Conservation (phyloP, 1,284 basidiomycete species). For the Prillingera fragicola region DNA sequence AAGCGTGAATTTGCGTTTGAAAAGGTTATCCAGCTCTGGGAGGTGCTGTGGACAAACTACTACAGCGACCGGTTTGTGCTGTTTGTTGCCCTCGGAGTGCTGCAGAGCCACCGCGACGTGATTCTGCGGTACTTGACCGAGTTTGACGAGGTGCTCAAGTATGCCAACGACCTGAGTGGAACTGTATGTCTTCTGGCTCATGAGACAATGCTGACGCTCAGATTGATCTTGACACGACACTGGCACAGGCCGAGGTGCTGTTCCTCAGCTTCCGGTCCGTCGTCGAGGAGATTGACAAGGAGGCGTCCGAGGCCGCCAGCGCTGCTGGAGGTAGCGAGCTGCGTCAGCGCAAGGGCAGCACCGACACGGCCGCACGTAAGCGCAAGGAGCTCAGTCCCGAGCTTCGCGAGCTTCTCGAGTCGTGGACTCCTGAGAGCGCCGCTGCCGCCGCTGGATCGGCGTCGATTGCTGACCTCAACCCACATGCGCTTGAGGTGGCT, state of each 20-base stretch:
- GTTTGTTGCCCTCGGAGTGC: slow-evolving; percentile 85
- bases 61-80: slow-evolving; percentile 84
- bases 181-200: slow-evolving; percentile 50
- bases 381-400: slow-evolving; percentile 10
- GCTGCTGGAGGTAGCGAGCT: slow-evolving; percentile 3
- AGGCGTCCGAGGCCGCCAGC: slow-evolving; percentile 7
- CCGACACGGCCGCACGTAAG: background rate
- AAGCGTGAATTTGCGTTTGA: slow-evolving; percentile 92
- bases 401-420: slow-evolving; percentile 14
- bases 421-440: slow-evolving; percentile 10
- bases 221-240: slow-evolving; percentile 83
- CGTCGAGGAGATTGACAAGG: slow-evolving; percentile 74
- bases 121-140: slow-evolving; percentile 88
- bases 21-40: slow-evolving; percentile 86
- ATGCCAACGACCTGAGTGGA: slow-evolving; percentile 88
- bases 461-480: too few species aligned
- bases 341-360: background rate
- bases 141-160: slow-evolving; percentile 67
- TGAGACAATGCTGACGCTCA: slow-evolving; percentile 15
- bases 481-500: background rate
- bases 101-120: slow-evolving; percentile 90
- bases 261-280: slow-evolving; percentile 57
- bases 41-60: slow-evolving; percentile 87
- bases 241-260: slow-evolving; percentile 88
- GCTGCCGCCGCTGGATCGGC: too few species aligned